Percentiles rank a stretch among this genome's conserved stretches.
Evolutionary conservation across 495 filamentous ascomycete genomes (phyloP).

Genomic region (Penicillium herquei): DNA sequence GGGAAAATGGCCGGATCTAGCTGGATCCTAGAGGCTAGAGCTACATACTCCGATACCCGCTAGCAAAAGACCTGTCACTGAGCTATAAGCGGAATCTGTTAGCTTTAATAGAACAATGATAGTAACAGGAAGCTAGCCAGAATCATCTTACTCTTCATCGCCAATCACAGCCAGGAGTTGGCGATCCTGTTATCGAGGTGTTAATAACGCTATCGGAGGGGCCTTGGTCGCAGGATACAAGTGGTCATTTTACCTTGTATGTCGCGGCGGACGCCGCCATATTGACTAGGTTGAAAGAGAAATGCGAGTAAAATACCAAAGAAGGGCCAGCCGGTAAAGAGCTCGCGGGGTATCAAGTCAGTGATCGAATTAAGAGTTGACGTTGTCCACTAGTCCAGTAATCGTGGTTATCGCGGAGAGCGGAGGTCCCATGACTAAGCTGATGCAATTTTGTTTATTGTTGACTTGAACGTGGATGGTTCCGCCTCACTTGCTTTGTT

Average conservation of each 20-base stretch:
- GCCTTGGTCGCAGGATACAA: constrained; percentile 1
- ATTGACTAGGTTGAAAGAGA: constrained; percentile 4
- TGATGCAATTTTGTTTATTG: constrained; percentile 28
- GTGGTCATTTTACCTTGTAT: constrained; percentile 37
- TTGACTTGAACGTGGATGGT: constrained; percentile 7
- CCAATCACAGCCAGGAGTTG: constrained; percentile 97
- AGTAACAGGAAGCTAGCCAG: not conserved
- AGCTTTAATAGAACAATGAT: constrained; percentile 9
- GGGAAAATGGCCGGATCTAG: not conserved
- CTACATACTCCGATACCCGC: constrained; percentile 87
- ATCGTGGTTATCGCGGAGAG: constrained; percentile 23
- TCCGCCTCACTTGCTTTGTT: not conserved
- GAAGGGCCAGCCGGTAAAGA: not conserved
- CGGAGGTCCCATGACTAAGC: constrained; percentile 22
- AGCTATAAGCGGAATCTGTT: constrained; percentile 55
- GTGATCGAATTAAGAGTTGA: constrained; percentile 1
- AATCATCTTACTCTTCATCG: constrained; percentile 71
- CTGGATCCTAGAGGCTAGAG: constrained; percentile 10
- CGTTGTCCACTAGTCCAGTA: constrained; percentile 11
- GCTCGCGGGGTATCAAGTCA: not conserved
- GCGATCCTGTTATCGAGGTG: constrained; percentile 58
- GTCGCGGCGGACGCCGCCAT: constrained; percentile 39
- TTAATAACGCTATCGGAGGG: constrained; percentile 25
- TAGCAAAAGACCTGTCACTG: constrained; percentile 89
- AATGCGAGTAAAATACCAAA: not conserved